Base-by-base conservation (phyloP, 1,284 basidiomycete species). In the Cryptococcus sp. region DNA sequence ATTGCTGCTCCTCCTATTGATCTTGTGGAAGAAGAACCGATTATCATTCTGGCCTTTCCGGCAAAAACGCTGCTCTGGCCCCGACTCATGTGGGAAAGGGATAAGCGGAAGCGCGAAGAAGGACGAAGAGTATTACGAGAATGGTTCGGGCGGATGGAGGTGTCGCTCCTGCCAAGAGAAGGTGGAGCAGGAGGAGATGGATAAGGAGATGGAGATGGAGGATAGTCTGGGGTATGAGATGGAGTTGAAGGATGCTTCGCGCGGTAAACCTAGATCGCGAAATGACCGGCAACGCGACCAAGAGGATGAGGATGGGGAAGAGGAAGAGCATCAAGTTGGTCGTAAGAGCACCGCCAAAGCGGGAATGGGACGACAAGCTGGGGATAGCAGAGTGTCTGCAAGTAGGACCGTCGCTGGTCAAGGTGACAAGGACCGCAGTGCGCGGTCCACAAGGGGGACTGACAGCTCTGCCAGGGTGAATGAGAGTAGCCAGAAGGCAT, bases 31-130 rank as follows among this genome's bases (percentile, higher is more conserved):
- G 17, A 54, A 50, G n/a, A 20, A 56, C 40, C 31, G 54, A 17
- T 47, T 62, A 15, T 54, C 54, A 6, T 59, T 56, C 38, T 47
- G 31, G 25, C 61, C 61, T 5, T 62, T 62, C 48, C 55, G 54
- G 25, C 61, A 62, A 27, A 59, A 59, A 47, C 41, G 57, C 1
- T 62, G 61, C 31, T 45, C 42, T 22, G 22, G 42, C 7, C 42
- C 42, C 2, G n/a, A 7, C 17, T 27, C 38, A 1, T 59, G 60
- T 38, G 39, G 22, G 6, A 54, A 56, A 38, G 60, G 54, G 16
- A 57, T 59, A 1, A 4, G 41, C 15, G 56, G 54, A 20, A 20
- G 31, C 15, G 47, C 40, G 2, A 45, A 23, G n/a, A 23, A 49
- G 7, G 54, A 57, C 17, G 35, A 62, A 40, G 61, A 59, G 39